Evolutionary conservation across 169 alveolate species (phyloP).

Genomic region (Pseudocohnilembus persalinus): DNA sequence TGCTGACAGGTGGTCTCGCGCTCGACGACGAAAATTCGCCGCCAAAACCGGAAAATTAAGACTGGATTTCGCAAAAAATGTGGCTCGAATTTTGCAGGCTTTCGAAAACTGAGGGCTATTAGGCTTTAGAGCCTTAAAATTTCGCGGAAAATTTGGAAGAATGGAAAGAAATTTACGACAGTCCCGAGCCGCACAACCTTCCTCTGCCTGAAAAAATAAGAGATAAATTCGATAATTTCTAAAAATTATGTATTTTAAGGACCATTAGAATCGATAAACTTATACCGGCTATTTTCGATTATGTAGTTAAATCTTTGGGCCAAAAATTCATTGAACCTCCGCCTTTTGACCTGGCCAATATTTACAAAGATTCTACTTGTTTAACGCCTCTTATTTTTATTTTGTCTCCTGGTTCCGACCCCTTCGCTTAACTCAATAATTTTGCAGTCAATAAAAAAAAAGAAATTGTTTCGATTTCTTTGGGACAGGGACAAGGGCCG

Average conservation of each 20-base stretch:
- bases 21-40: conserved; percentile 65
- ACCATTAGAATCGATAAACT: conserved; percentile 87
- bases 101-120: conserved; percentile 33
- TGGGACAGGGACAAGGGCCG: conserved; percentile 87
- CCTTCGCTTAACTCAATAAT: conserved; percentile 68
- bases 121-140: conserved; percentile 54
- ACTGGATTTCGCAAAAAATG: conserved; percentile 74
- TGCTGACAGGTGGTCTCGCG: conserved; percentile 82
- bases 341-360: conserved; percentile 78
- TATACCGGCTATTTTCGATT: conserved; percentile 74
- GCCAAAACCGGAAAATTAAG: conserved; percentile 51
- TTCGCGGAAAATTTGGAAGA: conserved; percentile 44
- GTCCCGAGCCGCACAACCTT: conserved; percentile 68
- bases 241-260: conserved; percentile 69
- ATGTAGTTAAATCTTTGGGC: conserved; percentile 61
- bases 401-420: conserved; percentile 78
- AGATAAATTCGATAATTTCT: conserved; percentile 66
- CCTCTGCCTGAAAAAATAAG: conserved; percentile 60
- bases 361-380: conserved; percentile 67
- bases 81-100: conserved; percentile 82
- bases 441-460: conserved; percentile 71
- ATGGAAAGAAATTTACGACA: conserved; percentile 75
- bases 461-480: conserved; percentile 68
- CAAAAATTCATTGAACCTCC: conserved; percentile 81
- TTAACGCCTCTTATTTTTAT: conserved; percentile 76